Base-by-base conservation (phyloP, 257 asterid genomes). In the Parsonsia alboflavescens region DNA sequence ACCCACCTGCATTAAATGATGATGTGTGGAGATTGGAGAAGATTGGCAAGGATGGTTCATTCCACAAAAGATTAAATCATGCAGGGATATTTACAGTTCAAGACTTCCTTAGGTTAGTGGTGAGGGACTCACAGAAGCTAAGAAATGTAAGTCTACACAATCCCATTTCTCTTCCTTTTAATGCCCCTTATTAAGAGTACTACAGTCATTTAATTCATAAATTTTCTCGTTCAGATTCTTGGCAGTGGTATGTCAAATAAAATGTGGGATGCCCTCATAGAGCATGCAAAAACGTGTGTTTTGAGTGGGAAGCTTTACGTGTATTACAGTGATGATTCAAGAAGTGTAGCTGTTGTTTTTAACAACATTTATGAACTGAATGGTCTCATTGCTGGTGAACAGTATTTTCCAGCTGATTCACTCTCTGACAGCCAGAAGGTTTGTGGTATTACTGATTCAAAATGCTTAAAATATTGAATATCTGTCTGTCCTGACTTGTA, bases 1-100 rank as follows among this genome's bases (percentile, higher is more conserved):
- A 92, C 71, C 99, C 99, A 59, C 99, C 99, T 77, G 91, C 96
- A 66, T 78, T 95, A 71, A 89, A 75, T 81, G 99, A 95, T 66
- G 99, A 95, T 0, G 97, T 95, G 30, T 95, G 99, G 98, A 91
- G 99, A 89, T 83, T 95, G 88, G 99, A 95, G 89, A 95, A 92
- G 85, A 95, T 94, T n/a, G 97, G 99, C 76, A 95, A 95, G 83
- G 99, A 95, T 78, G 99, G 99, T 53, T 92, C 99, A 19, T 95
- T 95, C 83, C 98, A 95, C 87, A 95, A 89, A 87, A 89, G 97
- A 89, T 89, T 95, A 70, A 95, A 84, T 73, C 86, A 75, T 67
- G 93, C 90, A 36, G 96, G 91, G 77, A 88, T 95, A 85, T 84
- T 88, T 86, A 74, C 86, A 12, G 99, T 95, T 26, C 96, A 95